These are phyloP conservation scores for Aspergillus bridgeri DNA, from an alignment of 495 filamentous ascomycete genomes.

Conservation along the genomic window DNA sequence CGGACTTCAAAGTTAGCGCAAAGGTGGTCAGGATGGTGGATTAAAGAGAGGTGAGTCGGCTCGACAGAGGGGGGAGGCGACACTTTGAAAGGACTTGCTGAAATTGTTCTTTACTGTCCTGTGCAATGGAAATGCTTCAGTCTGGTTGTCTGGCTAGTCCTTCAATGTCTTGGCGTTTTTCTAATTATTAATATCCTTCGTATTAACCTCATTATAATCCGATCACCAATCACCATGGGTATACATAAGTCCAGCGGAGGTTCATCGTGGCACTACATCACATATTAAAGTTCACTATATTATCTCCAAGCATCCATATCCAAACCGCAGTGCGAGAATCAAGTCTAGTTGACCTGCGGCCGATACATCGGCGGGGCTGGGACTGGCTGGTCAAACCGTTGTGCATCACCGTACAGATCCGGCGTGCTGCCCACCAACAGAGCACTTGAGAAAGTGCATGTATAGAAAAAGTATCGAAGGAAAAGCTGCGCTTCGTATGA, in stretches of 20 bases:
- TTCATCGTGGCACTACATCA: too few relatives aligned
- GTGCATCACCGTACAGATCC: neutral
- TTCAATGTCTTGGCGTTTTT: too few relatives aligned
- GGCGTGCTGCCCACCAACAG: neutral
- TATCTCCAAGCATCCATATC: neutral
- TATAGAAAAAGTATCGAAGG: slow-evolving; percentile 10
- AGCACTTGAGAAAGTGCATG: neutral
- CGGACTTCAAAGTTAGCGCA: neutral
- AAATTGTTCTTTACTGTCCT: too few relatives aligned
- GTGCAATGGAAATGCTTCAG: too few relatives aligned
- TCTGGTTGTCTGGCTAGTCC: too few relatives aligned
- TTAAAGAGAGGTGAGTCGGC: too few relatives aligned
- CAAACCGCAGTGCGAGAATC: neutral
- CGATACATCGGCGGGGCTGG: neutral
- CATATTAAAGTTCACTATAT: neutral
- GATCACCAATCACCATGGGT: too few relatives aligned
- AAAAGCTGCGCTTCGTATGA: slow-evolving; percentile 2
- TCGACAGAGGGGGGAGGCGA: too few relatives aligned
- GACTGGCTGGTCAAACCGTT: neutral
- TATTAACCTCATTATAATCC: too few relatives aligned
- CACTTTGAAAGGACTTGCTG: too few relatives aligned
- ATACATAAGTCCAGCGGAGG: too few relatives aligned
- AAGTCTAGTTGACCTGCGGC: neutral
- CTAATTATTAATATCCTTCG: too few relatives aligned
- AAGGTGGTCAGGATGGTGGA: neutral